These are phyloP conservation scores for Tricholoma terreum DNA, from an alignment of 768 basidiomycete genomes.

Conservation along the genomic window DNA sequence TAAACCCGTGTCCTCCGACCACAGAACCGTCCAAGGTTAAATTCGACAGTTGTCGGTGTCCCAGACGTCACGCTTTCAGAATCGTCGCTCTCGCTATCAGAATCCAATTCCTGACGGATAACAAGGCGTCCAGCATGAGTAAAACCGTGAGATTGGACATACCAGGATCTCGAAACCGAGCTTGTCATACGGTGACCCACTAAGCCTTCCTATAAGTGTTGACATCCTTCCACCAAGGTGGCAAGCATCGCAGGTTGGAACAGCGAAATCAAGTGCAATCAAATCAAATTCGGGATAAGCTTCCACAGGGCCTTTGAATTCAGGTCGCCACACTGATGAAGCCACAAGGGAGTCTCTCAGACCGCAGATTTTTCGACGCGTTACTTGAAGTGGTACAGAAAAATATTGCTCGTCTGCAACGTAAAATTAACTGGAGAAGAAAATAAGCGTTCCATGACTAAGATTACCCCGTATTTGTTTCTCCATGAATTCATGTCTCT, in stretches of 20 bases:
- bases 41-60: conserved; percentile 31
- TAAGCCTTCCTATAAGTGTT: conserved; percentile 56
- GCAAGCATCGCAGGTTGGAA: conserved; percentile 80
- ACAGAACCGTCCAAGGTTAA: conserved; percentile 78
- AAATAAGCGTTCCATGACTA: background rate
- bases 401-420: conserved; percentile 64
- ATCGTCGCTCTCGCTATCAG: conserved; percentile 16
- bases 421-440: background rate
- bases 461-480: conserved; percentile 47
- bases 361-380: conserved; percentile 68
- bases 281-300: conserved; percentile 64
- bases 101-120: conserved; percentile 6
- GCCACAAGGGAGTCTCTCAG: conserved; percentile 73
- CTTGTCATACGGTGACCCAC: conserved; percentile 68
- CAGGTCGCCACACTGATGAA: conserved; percentile 80
- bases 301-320: conserved; percentile 64
- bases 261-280: conserved; percentile 47
- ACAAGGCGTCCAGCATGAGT: background rate
- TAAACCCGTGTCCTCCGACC: conserved; percentile 64
- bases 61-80: conserved; percentile 18
- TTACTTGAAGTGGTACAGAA: conserved; percentile 59
- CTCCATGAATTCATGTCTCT: conserved; percentile 56
- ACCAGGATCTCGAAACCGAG: conserved; percentile 53
- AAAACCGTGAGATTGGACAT: conserved; percentile 4
- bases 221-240: conserved; percentile 69